phyloP scores from a whole-genome alignment of 495 filamentous ascomycete genomes.

The Astrothelium subdiscretum region DNA sequence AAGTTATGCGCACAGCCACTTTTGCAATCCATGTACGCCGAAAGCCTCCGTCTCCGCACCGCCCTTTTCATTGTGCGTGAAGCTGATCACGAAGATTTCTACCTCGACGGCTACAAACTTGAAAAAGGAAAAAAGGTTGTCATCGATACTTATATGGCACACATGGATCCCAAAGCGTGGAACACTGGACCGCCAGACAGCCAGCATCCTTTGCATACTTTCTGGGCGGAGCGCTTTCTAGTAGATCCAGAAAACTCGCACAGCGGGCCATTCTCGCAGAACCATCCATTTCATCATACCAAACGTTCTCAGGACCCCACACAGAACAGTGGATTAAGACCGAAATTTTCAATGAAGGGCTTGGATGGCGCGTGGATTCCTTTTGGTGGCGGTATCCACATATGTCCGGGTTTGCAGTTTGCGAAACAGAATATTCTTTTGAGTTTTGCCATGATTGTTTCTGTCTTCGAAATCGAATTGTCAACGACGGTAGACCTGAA shows the following conservation, averaged over 20 bases:
- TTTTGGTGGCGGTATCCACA: neutral
- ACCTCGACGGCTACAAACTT: neutral
- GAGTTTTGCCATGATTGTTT: neutral
- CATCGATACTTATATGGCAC: neutral
- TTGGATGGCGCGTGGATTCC: neutral
- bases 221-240: conserved; percentile 26
- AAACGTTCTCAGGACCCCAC: neutral
- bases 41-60: neutral
- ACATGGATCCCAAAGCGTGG: conserved; percentile 21
- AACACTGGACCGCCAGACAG: conserved; percentile 14
- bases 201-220: conserved; percentile 14
- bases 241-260: conserved; percentile 14
- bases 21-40: neutral
- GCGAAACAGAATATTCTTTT: neutral
- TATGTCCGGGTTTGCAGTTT: neutral
- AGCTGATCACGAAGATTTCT: neutral
- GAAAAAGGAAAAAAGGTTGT: neutral
- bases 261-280: conserved; percentile 15
- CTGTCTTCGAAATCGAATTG: neutral
- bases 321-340: neutral
- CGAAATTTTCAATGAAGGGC: neutral
- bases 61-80: neutral
- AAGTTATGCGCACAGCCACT: neutral
- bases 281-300: neutral
- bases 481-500: neutral